Percentiles rank a stretch among this genome's conserved stretches.
Evolutionary conservation across 1,284 basidiomycete species (phyloP).

Genomic region (Austroboletus novae-zelandiae): DNA sequence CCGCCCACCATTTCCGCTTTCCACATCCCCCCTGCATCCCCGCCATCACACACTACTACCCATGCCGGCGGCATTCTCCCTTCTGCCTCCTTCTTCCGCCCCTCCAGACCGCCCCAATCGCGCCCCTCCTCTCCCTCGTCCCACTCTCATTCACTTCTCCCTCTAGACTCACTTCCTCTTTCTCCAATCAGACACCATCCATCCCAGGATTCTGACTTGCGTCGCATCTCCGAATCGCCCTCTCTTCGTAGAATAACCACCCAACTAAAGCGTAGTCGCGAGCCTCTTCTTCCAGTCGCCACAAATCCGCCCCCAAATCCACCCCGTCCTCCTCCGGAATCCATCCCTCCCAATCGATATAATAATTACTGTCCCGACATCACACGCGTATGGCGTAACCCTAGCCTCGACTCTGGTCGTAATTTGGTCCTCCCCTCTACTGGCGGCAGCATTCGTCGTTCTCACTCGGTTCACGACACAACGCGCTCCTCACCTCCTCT

Average conservation of each 20-base stretch:
- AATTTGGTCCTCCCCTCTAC: slow-evolving; percentile 11
- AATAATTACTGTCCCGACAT: slow-evolving; percentile 48
- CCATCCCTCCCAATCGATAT: slow-evolving; percentile 21
- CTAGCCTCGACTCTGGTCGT: slow-evolving; percentile 52
- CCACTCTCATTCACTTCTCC: slow-evolving; percentile 11
- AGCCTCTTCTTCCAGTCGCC: slow-evolving; percentile 59
- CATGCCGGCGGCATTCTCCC: slow-evolving; percentile 74
- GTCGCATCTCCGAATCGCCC: slow-evolving; percentile 31
- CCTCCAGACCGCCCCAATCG: slow-evolving; percentile 51
- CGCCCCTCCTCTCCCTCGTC: slow-evolving; percentile 31
- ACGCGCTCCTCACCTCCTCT: slow-evolving; percentile 12
- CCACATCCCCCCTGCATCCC: slow-evolving; percentile 37
- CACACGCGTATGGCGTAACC: slow-evolving; percentile 52
- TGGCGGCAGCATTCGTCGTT: slow-evolving; percentile 4
- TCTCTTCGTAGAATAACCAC: slow-evolving; percentile 33
- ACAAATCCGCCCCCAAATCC: slow-evolving; percentile 5
- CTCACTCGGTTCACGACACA: slow-evolving; percentile 8
- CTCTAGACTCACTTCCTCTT: slow-evolving; percentile 17
- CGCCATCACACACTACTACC: slow-evolving; percentile 50
- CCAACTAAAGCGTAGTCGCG: slow-evolving; percentile 58
- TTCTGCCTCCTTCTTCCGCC: slow-evolving; percentile 71
- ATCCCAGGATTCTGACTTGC: slow-evolving; percentile 31
- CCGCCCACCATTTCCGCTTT: slow-evolving; percentile 30
- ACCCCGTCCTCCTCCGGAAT: slow-evolving; percentile 9
- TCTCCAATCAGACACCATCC: slow-evolving; percentile 14